A percentile compares a stretch with the other conserved stretches of the same genome.
phyloP scores from a whole-genome alignment of 2,329 filamentous ascomycete genomes.

The Graphiopsis chlorocephala region DNA sequence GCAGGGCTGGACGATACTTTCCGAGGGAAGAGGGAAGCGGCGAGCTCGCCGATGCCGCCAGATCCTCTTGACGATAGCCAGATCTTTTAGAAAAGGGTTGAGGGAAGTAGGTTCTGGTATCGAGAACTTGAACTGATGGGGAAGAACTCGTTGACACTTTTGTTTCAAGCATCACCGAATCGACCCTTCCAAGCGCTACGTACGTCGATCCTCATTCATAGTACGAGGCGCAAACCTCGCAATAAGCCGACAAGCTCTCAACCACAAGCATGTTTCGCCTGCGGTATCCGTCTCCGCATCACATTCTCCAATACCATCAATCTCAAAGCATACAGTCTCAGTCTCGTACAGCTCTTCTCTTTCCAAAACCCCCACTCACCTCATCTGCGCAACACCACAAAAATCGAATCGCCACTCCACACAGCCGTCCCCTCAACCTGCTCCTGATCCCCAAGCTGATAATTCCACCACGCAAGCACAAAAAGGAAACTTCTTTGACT shows the following conservation, averaged over 20 bases:
- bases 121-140: not conserved
- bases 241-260: not conserved
- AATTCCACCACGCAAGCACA: constrained; percentile 33
- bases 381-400: not conserved
- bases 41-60: constrained; percentile 5
- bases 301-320: not conserved
- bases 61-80: constrained; percentile 36
- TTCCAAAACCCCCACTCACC: not conserved
- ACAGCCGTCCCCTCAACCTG: constrained; percentile 22
- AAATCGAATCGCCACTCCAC: not conserved
- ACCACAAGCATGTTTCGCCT: not conserved
- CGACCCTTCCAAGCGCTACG: not conserved
- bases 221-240: not conserved
- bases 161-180: not conserved
- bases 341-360: not conserved
- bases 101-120: not conserved
- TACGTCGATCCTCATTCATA: not conserved
- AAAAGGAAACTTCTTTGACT: too few species aligned
- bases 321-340: not conserved
- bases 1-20: constrained; percentile 46
- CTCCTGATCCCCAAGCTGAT: constrained; percentile 34
- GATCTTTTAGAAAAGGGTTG: constrained; percentile 27
- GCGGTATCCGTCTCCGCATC: not conserved
- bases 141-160: not conserved
- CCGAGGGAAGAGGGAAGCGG: constrained; percentile 31